Base-by-base conservation (phyloP, 2,329 filamentous ascomycete genomes). In the Scedosporium apiospermum region DNA sequence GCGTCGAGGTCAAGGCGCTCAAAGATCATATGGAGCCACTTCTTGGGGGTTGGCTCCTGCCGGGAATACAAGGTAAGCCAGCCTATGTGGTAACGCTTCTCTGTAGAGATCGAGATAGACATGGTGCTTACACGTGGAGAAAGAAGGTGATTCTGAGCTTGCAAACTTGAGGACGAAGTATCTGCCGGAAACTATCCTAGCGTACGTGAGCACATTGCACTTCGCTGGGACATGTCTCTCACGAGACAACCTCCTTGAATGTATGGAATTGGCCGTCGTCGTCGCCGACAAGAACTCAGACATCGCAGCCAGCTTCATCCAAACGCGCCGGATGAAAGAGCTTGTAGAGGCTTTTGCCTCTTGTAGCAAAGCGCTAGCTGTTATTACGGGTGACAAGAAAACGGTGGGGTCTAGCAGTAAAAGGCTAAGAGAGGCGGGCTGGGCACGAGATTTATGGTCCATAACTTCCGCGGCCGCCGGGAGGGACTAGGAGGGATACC, bases 171-270 rank as follows among this genome's bases (percentile, higher is more conserved):
- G 92, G 66, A 82, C 86, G 62, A 83, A 85, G 0, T 98, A 96
- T 73, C 80, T 99, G 3, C 93, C 95, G 1, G 92, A 97, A 72
- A 83, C 90, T 18, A 80, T 96, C 51, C 81, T 99, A 59, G 90
- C 89, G 2, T 97, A 95, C 72, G 85, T 95, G 71, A 88, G 84
- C 68, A 87, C 89, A 1, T 78, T 98, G 59, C 89, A 96, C 71
- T 89, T 89, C 70, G 88, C 89, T 0, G 91, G 91, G 3, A 87
- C 86, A 57, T 82, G 85, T 58, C 78, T 96, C 53, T 88, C 86
- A 57, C 86, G 91, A 53, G 90, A 93, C 64, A 84, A 88, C 66
- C 80, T 96, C 18, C 81, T 95, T 27, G 87, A 93, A 70, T 90
- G 88, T 69, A 93, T 99, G 89, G 90, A 96, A 64, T 79, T 99